Evolutionary conservation across 2,329 filamentous ascomycete genomes (phyloP).

Genomic region (Bretziella fagacearum): DNA sequence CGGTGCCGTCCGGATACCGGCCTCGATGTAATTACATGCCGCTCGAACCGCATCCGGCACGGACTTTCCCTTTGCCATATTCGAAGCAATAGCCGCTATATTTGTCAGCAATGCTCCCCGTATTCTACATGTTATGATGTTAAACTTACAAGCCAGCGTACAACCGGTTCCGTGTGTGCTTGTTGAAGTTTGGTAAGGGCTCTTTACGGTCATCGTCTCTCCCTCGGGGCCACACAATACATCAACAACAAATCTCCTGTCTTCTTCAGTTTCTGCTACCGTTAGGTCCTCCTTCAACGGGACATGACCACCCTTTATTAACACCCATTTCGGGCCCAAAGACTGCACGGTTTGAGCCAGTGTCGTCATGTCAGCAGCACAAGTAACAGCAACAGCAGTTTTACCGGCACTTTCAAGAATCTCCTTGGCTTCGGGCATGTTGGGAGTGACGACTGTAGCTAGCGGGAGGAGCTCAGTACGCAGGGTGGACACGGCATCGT

Average conservation of each 20-base stretch:
- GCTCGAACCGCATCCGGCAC: constrained; percentile 44
- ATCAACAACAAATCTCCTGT: constrained; percentile 56
- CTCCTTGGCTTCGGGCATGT: constrained; percentile 56
- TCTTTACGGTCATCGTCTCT: constrained; percentile 46
- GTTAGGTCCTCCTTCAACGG: constrained; percentile 51
- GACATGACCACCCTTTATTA: constrained; percentile 84
- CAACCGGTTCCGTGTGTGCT: constrained; percentile 95
- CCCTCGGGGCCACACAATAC: constrained; percentile 48
- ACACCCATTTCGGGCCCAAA: constrained; percentile 61
- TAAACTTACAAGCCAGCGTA: constrained; percentile 61
- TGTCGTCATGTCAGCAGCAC: constrained; percentile 47
- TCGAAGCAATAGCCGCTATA: constrained; percentile 56
- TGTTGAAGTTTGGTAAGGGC: constrained; percentile 50
- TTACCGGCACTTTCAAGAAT: constrained; percentile 35
- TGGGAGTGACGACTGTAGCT: constrained; percentile 57
- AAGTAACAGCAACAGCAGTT: constrained; percentile 25
- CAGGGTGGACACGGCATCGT: constrained; percentile 45
- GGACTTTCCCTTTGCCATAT: constrained; percentile 42
- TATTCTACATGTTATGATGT: background rate
- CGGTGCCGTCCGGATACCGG: constrained; percentile 48
- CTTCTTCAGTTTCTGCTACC: constrained; percentile 38
- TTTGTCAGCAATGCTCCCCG: background rate
- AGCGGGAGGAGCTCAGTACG: constrained; percentile 43
- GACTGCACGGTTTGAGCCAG: constrained; percentile 49
- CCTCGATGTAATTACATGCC: constrained; percentile 57